Evolutionary conservation across 2,329 filamentous ascomycete genomes (phyloP).

Genomic region (Phoma sp.): DNA sequence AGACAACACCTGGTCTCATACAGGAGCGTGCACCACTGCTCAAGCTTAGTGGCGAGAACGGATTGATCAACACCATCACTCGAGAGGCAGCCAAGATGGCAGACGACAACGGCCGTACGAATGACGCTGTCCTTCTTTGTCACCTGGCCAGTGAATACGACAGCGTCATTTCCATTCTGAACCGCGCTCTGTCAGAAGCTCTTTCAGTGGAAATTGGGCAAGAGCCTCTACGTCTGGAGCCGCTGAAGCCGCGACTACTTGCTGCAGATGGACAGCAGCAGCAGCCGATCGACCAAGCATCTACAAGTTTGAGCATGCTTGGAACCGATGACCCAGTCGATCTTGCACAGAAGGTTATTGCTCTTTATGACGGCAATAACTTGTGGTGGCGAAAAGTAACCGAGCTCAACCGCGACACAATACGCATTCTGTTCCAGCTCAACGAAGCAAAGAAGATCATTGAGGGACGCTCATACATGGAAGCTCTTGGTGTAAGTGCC

Average conservation of each 20-base stretch:
- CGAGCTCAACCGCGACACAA: constrained; percentile 63
- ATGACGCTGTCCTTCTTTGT: constrained; percentile 92
- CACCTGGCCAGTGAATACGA: constrained; percentile 96
- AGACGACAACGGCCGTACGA: constrained; percentile 90
- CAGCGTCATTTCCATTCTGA: constrained; percentile 88
- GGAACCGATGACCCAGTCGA: constrained; percentile 70
- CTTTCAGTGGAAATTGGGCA: constrained; percentile 86
- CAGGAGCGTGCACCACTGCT: constrained; percentile 85
- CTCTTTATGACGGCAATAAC: constrained; percentile 66
- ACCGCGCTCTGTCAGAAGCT: constrained; percentile 86
- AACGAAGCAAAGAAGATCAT: constrained; percentile 66
- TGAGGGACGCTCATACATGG: constrained; percentile 64
- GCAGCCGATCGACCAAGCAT: constrained; percentile 36
- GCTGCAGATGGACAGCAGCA: constrained; percentile 40
- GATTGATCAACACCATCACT: constrained; percentile 91
- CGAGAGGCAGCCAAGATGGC: constrained; percentile 90
- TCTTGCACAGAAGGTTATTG: constrained; percentile 67
- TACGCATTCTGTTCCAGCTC: constrained; percentile 65
- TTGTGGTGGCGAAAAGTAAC: constrained; percentile 68
- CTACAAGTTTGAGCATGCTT: constrained; percentile 66
- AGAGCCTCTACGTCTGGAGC: constrained; percentile 77
- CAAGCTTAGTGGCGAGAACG: constrained; percentile 76
- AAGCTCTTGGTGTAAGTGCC: constrained; percentile 68
- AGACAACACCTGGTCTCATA: constrained; percentile 83
- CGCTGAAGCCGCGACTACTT: constrained; percentile 72